phyloP scores from a whole-genome alignment of 2,329 filamentous ascomycete genomes.

The Fusarium sp. region DNA sequence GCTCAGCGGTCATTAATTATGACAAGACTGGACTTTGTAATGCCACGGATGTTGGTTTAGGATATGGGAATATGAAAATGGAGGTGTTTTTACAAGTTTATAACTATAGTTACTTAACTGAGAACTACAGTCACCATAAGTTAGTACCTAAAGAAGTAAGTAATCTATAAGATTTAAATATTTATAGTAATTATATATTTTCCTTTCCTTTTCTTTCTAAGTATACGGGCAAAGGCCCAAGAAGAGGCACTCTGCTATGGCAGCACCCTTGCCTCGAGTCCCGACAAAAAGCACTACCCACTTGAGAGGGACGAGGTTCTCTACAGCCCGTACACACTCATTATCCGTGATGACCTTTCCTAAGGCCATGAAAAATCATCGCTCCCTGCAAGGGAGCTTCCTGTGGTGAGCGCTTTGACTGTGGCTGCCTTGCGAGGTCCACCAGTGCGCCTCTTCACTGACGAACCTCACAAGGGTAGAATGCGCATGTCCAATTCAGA shows the following conservation, averaged over 20 bases:
- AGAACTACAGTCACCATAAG: no score
- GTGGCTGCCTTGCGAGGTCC: not conserved
- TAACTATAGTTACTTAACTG: no score
- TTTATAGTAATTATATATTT: no score
- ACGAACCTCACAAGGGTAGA: not conserved
- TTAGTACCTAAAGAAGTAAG: no score
- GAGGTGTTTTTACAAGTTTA: no score
- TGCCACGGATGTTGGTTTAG: no score
- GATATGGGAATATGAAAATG: no score
- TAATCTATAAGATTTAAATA: no score
- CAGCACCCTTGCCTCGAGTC: accelerated
- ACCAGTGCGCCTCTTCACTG: not conserved
- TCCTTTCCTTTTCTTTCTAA: no score
- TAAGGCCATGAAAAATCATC: not conserved
- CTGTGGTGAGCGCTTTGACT: not conserved
- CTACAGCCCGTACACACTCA: not conserved
- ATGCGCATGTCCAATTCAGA: not conserved
- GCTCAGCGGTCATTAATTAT: no score
- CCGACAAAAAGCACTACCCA: not conserved
- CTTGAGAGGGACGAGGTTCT: not conserved
- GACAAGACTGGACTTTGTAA: no score
- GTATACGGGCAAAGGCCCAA: no score
- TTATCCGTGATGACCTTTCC: not conserved
- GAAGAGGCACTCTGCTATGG: not conserved
- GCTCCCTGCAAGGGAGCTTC: not conserved